Evolutionary conservation across 75 land plant genomes (phyloP), one percentile per base, ranked within the genome.

Genomic region (Sequoia sempervirens): DNA sequence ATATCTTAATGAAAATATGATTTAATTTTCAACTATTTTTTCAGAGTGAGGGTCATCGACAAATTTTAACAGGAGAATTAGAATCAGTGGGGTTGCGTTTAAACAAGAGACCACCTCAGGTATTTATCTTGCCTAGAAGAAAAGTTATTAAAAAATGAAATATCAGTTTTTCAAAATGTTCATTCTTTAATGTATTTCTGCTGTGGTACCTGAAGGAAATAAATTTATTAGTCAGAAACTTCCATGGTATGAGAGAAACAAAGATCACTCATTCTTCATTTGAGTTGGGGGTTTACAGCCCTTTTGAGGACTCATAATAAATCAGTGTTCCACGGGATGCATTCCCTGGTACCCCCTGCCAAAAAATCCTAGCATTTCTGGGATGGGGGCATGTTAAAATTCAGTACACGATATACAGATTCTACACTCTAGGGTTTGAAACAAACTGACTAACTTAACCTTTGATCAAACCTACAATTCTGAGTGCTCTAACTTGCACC

Each of bases 1-100:
- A 61, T 61, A 7, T 61, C 66, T 23, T 61, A 61, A 5, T 5
- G n/a, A 23, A 61, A 61, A 20, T 17, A 0, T 58, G 64, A 58
- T 20, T 23, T 7, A 45, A 7, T 78, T 78, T 78, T 45, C 50
- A 23, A 41, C 64, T 83, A 41, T 43, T 28, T 37, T 52, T 81
- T 36, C 89, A 97, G 99, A 97, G 99, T 93, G 99, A 97, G 86
- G 99, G 99, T 11, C 99, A 97, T 85, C 93, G 99, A 14, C 98
- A 97, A 76, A 97, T 97, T 75, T 83, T 97, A 73, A 97, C 99
- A 72, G 91, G 82, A 81, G 99, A 97, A 85, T 88, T 97, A 87
- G 99, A 97, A 91, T 94, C 99, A 82, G 99, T 97, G 75, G 99
- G 99, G 26, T 86, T 97, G 88, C 98, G 99, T 75, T 83, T 97